A percentile compares a stretch with the other conserved stretches of the same genome.
phyloP scores from a whole-genome alignment of 768 basidiomycete species.

The Russula vinacea region DNA sequence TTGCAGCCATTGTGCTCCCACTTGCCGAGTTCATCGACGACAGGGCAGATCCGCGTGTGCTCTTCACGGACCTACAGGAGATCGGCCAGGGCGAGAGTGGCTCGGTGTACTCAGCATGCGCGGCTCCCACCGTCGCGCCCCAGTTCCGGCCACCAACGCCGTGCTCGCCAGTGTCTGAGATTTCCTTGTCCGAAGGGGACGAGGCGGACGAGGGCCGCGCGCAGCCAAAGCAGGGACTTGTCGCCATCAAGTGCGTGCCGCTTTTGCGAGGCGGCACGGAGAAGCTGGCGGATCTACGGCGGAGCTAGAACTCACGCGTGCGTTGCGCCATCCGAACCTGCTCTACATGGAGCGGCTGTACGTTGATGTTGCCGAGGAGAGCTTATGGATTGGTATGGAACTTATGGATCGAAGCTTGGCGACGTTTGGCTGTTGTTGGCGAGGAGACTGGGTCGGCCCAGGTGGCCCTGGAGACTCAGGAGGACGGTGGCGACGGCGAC shows the following conservation, averaged over 20 bases:
- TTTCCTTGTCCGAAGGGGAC: background rate
- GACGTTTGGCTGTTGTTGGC: constrained; percentile 55
- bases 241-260: constrained; percentile 75
- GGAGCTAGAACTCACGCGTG: constrained; percentile 60
- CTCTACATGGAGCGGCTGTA: constrained; percentile 68
- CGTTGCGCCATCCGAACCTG: constrained; percentile 58
- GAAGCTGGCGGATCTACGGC: constrained; percentile 61
- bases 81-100: constrained; percentile 85
- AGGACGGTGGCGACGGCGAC: constrained; percentile 44
- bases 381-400: constrained; percentile 86
- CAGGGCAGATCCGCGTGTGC: constrained; percentile 55
- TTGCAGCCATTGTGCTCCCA: constrained; percentile 56
- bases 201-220: background rate
- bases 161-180: constrained; percentile 21
- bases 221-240: constrained; percentile 34
- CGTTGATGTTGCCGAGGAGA: constrained; percentile 52
- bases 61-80: constrained; percentile 67
- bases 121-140: background rate
- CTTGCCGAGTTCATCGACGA: constrained; percentile 64
- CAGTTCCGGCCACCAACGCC: constrained; percentile 22
- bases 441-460: constrained; percentile 1
- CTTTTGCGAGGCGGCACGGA: constrained; percentile 55
- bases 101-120: constrained; percentile 53
- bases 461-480: constrained; percentile 38
- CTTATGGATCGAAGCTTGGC: constrained; percentile 86